Base-by-base conservation (phyloP, 2,329 filamentous ascomycete species). In the Penicillium nordicum region DNA sequence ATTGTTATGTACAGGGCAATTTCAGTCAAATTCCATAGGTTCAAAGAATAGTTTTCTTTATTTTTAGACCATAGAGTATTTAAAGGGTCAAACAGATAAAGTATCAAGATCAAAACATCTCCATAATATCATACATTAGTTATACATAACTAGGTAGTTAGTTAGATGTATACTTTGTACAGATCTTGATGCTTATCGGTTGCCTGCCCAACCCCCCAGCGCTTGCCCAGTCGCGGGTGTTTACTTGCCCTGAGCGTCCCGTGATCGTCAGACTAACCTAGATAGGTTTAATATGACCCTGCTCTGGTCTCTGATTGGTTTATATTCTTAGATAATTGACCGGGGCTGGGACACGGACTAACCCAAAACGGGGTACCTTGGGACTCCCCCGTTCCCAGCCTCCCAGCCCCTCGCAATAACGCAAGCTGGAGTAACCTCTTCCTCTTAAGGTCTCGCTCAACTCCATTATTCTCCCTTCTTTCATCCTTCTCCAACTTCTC, bases 311-410 rank as follows among this genome's bases (percentile, higher is more conserved):
- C 14, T 60, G 41, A 63, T 63, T 63, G 62, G 62, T 10, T 18
- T 8, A 41, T 37, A 50, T 36, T 42, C 41, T 46, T 46, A 60
- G 52, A 61, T 63, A 54, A 57, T 58, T 57, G 61, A 53, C 47
- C 43, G 54, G 59, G 59, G 62, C 61, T 63, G 62, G 60, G 60
- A 52, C 10, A 55, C n/a, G 16, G 25, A 18, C 53, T 56, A 56
- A 41, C 48, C 53, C n/a, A 29, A 47, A 41, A 41, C 48, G 29
- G 29, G 53, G 48, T 50, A 42, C 37, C 32, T 59, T 62, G 45
- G 45, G 54, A 60, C 57, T 59, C 37, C 18, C 53, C 62, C 55
- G 61, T 64, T 65, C 62, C 63, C 63, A 66, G 63, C 63, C 63
- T 62, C 62, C 62, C 62, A 64, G 60, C 61, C 63, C 60, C 61